Evolutionary conservation across 2,329 filamentous ascomycete species (phyloP), one percentile per base, ranked within the genome.

Genomic region (Colletotrichum limetticola): DNA sequence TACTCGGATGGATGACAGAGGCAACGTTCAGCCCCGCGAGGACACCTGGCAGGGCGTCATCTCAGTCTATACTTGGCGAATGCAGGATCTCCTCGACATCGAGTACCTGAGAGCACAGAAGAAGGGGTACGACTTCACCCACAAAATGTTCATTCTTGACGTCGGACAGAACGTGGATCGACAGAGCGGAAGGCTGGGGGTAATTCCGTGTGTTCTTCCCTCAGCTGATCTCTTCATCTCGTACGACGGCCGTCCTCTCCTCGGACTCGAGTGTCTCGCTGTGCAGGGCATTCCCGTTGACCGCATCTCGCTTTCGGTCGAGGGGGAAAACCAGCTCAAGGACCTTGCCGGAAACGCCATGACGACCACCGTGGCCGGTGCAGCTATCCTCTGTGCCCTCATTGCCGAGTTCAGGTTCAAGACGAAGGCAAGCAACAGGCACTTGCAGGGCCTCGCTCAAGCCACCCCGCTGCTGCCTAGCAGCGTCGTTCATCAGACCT

Each of bases 291-390:
- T 95, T 61, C 92, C 92, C 0, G 79, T 92, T 1, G 82, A 91
- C 66, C 86, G 87, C 61, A 83, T 95, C 12, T 83, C 90, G 0
- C 85, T 95, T n/a, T 91, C 89, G 0, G 87, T 87, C 9, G 91
- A 95, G 76, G 88, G 86, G 0, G 85, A 91, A 59, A 80, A 82
- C 1, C 84, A 95, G 22, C 83, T 94, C 2, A 90, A 92, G 74
- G 90, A 95, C 75, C 83, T 96, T 2, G 93, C 92, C 2, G 94
- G 94, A 0, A 96, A 97, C 79, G 94, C 94, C 0, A 96, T 96
- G 94, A 91, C 89, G 1, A 90, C 90, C 0, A 93, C 93, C 0
- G 92, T 95, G 1, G 90, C 95, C 11, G 92, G 91, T 3, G 85
- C 88, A 1, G 88, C 89, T 0, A 86, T 93, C 1, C 77, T 94